Base-by-base conservation (phyloP, 768 basidiomycete genomes). In the Podaxis sp. region DNA sequence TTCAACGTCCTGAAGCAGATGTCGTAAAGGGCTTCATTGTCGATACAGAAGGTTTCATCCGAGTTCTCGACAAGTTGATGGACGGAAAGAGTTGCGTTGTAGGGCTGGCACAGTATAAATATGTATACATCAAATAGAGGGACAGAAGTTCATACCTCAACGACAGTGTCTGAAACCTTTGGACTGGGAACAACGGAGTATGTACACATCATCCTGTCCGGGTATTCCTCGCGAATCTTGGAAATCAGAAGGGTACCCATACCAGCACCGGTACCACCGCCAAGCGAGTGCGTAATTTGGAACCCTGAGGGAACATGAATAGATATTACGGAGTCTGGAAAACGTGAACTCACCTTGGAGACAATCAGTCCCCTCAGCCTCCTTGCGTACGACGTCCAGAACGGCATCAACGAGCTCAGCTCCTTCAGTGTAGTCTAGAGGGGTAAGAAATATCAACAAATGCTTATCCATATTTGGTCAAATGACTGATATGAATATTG, bases 21-120 rank as follows among this genome's bases (percentile, higher is more conserved):
- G 72, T 98, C 97, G 77, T 98, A 97, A 59, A 99, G 88, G 28
- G 96, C 97, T 76, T 98, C 96, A 74, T 98, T 98, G 74, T 98
- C 96, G 73, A 99, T 98, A 76, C 96, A 98, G 91, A 98, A 98
- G 16, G 97, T 98, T 79, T 97, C 95, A 71, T 98, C 96, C 37
- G 96, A 98, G 84, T 98, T 98, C 78, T 98, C 97, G 55, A 98
- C 97, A 46, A 98, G 87, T 77, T 98, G 97, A 74, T 98, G 96
- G 10, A 98, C 94, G 55, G 94, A 97, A 56, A 98, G 90, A 3
- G 95, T 97, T 36, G 96, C 97, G 75, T 98, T 98, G 85, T 98
- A 99, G 2, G 97, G 96, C 90, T 91, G 52, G 16, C 10, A 42
- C 56, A 42, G 53, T 14, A 50, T n/a, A 58, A 46, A 40, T 27